A percentile compares a stretch with the other conserved stretches of the same genome.
Evolutionary conservation across 495 filamentous ascomycete genomes (phyloP).

Genomic region (Aspergillus kassunensis): DNA sequence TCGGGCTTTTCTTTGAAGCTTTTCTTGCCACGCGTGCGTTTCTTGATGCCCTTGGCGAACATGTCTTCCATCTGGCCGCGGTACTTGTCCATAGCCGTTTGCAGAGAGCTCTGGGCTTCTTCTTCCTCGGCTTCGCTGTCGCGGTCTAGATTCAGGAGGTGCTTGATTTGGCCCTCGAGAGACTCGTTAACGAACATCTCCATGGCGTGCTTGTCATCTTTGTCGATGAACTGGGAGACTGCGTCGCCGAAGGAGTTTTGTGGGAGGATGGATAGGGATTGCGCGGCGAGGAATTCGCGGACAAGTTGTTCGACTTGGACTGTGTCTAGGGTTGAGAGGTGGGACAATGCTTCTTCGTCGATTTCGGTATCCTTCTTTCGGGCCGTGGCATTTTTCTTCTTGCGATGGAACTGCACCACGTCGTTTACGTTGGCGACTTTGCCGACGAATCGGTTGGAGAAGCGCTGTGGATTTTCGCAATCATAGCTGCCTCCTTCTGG

Average conservation of each 20-base stretch:
- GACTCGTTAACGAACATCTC: slow-evolving; percentile 83
- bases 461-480: slow-evolving; percentile 92
- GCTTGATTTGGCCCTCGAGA: slow-evolving; percentile 68
- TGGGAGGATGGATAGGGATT: slow-evolving; percentile 85
- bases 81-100: slow-evolving; percentile 66
- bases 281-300: slow-evolving; percentile 74
- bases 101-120: slow-evolving; percentile 51
- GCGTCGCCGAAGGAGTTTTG: slow-evolving; percentile 91
- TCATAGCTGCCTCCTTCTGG: slow-evolving; percentile 85
- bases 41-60: slow-evolving; percentile 65
- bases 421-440: slow-evolving; percentile 93
- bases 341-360: slow-evolving; percentile 56
- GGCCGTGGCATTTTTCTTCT: slow-evolving; percentile 55
- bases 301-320: slow-evolving; percentile 88
- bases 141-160: slow-evolving; percentile 61
- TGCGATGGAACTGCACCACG: slow-evolving; percentile 87
- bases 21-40: slow-evolving; percentile 52
- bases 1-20: slow-evolving; percentile 75
- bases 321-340: slow-evolving; percentile 60
- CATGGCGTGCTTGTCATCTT: slow-evolving; percentile 92
- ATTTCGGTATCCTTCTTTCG: slow-evolving; percentile 43
- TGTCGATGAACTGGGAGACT: slow-evolving; percentile 88
- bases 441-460: slow-evolving; percentile 87
- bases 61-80: slow-evolving; percentile 65
- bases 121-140: slow-evolving; percentile 65